Conservation (phyloP, 192 early-diverging fungal species). For the Linnemannia elongata region DNA sequence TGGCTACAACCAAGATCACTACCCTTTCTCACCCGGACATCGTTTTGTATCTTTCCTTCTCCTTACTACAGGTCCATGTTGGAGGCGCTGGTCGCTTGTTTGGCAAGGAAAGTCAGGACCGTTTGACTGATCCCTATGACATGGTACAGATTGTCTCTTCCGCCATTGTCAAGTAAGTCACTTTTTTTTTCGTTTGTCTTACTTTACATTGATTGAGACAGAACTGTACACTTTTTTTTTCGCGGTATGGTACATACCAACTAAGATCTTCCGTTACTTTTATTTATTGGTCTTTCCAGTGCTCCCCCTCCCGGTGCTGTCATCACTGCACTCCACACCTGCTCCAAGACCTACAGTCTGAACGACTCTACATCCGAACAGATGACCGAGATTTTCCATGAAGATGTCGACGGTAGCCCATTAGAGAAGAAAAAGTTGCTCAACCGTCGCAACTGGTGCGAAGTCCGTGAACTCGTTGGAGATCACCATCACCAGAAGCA, state of each 20-base stretch:
- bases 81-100: constrained; percentile 75
- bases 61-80: constrained; percentile 66
- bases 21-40: neutral
- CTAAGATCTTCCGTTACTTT: neutral
- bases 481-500: neutral
- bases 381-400: constrained; percentile 79
- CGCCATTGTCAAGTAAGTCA: constrained; percentile 82
- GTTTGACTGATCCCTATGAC: constrained; percentile 72
- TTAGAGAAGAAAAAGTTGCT: constrained; percentile 64
- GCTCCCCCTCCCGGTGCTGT: constrained; percentile 80
- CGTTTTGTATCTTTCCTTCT: neutral
- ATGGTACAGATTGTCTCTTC: constrained; percentile 88
- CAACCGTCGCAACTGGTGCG: constrained; percentile 72
- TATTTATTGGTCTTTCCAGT: constrained; percentile 19
- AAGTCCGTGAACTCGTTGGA: constrained; percentile 59
- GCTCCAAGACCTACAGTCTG: constrained; percentile 67
- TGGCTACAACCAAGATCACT: neutral
- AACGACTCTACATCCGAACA: constrained; percentile 75
- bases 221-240: constrained; percentile 2
- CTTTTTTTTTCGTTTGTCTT: constrained; percentile 10
- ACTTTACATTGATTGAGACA: neutral
- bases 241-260: neutral
- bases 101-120: constrained; percentile 65
- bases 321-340: constrained; percentile 74
- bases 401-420: constrained; percentile 73